phyloP scores from a whole-genome alignment of 139 green algal species.

The Tetradesmus obliquus region DNA sequence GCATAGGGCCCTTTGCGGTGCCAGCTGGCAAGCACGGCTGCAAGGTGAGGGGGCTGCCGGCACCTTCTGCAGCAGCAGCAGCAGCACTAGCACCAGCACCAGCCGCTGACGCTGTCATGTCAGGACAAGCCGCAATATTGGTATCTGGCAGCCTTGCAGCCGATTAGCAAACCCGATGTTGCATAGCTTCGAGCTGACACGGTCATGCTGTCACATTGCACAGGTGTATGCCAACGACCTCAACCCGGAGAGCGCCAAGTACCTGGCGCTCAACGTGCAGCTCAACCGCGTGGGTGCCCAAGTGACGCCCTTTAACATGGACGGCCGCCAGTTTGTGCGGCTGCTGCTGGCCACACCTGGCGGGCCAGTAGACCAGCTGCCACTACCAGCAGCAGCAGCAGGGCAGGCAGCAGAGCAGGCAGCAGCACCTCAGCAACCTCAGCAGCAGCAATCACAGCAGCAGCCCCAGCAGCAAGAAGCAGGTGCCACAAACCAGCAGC shows the following conservation, averaged over 20 bases:
- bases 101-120: too few species aligned
- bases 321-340: conserved; percentile 83
- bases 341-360: conserved; percentile 57
- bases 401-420: conserved; percentile 20
- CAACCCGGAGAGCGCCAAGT: conserved; percentile 89
- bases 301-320: conserved; percentile 79
- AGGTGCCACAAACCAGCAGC: background rate
- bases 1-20: conserved; percentile 97
- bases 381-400: conserved; percentile 8
- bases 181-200: too few species aligned
- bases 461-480: background rate
- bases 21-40: conserved; percentile 88
- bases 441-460: conserved; percentile 23
- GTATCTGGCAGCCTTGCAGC: too few species aligned
- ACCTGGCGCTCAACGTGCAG: conserved; percentile 81
- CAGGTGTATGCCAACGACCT: conserved; percentile 98
- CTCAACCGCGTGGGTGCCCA: conserved; percentile 75
- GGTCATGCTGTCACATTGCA: too few species aligned
- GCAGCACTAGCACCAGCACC: too few species aligned
- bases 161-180: too few species aligned
- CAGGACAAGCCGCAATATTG: too few species aligned
- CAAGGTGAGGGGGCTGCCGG: conserved; percentile 61
- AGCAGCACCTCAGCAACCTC: background rate
- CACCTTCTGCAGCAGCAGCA: background rate
- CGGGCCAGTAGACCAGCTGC: conserved; percentile 32